phyloP scores from a whole-genome alignment of 345 rosid genomes.

The Citrus australasica region DNA sequence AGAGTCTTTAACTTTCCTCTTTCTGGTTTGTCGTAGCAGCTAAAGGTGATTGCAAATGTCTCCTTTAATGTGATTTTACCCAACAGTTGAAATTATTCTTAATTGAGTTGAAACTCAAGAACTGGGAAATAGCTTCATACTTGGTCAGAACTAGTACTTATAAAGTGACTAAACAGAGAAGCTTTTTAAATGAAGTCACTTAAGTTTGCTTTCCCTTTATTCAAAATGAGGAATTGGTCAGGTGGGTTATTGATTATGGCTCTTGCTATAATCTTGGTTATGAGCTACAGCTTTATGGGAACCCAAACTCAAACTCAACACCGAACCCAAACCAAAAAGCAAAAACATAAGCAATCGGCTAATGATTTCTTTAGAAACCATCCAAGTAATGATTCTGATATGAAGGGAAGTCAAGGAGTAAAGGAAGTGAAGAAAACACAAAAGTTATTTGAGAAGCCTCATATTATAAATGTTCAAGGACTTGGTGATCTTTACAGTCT shows the following conservation, averaged over 20 bases:
- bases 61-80: not conserved
- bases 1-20: not conserved
- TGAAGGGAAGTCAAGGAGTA: constrained; percentile 11
- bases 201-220: constrained; percentile 31
- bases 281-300: constrained; percentile 49
- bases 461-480: constrained; percentile 43
- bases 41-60: not conserved
- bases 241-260: constrained; percentile 61
- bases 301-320: constrained; percentile 23
- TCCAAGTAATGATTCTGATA: constrained; percentile 28
- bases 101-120: not conserved
- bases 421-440: constrained; percentile 19
- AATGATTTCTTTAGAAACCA: constrained; percentile 43
- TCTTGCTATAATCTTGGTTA: constrained; percentile 51
- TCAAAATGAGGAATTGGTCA: constrained; percentile 70
- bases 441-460: constrained; percentile 34
- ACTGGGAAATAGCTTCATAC: not conserved
- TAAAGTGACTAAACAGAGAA: not conserved
- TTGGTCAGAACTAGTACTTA: not conserved
- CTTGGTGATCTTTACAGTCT: constrained; percentile 51
- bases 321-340: constrained; percentile 24
- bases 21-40: not conserved
- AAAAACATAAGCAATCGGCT: constrained; percentile 34
- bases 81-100: not conserved
- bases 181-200: constrained; percentile 11